phyloP scores from a whole-genome alignment of 1,284 basidiomycete species.

The Fomes fomentarius region DNA sequence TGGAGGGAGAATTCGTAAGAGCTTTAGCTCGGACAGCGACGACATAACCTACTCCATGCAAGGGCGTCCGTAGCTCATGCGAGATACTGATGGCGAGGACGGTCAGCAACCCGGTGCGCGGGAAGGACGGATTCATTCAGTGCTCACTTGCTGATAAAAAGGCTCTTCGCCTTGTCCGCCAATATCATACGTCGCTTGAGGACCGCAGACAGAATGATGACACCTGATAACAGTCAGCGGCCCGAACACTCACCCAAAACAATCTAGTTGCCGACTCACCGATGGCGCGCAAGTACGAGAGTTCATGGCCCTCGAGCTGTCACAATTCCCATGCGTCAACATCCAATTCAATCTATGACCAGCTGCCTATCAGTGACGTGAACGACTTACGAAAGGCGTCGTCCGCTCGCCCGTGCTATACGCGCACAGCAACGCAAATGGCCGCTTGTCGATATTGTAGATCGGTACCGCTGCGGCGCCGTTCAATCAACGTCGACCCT shows the following conservation, averaged over 20 bases:
- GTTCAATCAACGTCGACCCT: too few relatives aligned
- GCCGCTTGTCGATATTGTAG: constrained; percentile 92
- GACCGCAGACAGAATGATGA: constrained; percentile 93
- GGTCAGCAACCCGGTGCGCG: constrained; percentile 21
- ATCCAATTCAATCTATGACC: constrained; percentile 1
- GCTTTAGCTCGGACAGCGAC: too few relatives aligned
- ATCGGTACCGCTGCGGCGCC: constrained; percentile 78
- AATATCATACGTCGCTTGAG: constrained; percentile 92
- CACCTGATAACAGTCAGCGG: constrained; percentile 49
- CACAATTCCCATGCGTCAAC: not conserved
- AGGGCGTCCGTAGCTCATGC: constrained; percentile 89
- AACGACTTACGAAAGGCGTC: constrained; percentile 71
- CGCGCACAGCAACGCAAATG: constrained; percentile 90
- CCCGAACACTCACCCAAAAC: not conserved
- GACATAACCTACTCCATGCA: constrained; percentile 62
- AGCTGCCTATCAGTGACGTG: not conserved
- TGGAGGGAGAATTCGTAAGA: constrained; percentile 39
- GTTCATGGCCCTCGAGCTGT: constrained; percentile 88
- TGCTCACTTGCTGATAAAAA: constrained; percentile 87
- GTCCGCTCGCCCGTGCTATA: constrained; percentile 83
- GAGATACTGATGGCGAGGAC: constrained; percentile 68
- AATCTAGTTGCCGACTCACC: constrained; percentile 43
- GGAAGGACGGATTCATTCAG: constrained; percentile 4
- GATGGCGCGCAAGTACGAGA: constrained; percentile 90
- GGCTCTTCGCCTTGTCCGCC: constrained; percentile 90